Percentiles rank a stretch among this genome's conserved stretches.
phyloP scores from a whole-genome alignment of 306 rosid genomes.

The Sesbania bispinosa region DNA sequence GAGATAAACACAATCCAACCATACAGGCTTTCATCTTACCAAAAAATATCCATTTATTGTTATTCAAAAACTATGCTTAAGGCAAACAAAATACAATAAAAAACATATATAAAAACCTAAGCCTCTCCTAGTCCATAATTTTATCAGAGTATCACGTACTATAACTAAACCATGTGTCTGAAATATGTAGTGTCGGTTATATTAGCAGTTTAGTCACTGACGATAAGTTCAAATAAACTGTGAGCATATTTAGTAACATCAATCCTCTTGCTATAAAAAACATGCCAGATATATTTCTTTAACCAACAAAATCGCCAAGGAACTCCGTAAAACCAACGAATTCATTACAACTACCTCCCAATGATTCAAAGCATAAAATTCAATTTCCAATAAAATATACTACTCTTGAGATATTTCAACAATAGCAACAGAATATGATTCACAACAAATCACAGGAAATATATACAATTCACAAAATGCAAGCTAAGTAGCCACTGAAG shows the following conservation, averaged over 20 bases:
- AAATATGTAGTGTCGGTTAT: not conserved
- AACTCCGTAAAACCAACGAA: too few species aligned
- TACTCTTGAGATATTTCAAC: too few species aligned
- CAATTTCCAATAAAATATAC: too few species aligned
- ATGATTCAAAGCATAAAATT: too few species aligned
- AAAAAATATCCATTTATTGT: not conserved
- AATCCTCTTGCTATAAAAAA: too few species aligned
- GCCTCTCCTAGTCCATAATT: not conserved
- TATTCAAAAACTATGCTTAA: not conserved
- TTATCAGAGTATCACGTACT: not conserved
- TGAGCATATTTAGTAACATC: too few species aligned
- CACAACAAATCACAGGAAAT: too few species aligned
- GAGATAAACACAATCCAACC: not conserved
- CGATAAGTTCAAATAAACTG: too few species aligned
- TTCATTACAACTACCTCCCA: too few species aligned
- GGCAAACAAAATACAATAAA: not conserved
- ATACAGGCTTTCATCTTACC: not conserved
- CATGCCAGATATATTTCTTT: too few species aligned
- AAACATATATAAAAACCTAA: not conserved
- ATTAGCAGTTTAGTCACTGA: not conserved
- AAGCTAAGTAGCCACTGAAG: not conserved
- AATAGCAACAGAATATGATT: too few species aligned
- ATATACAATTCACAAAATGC: slow-evolving; percentile 23
- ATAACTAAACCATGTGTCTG: not conserved
- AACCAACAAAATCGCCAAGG: too few species aligned